These are phyloP conservation scores for Leccinum imitatum DNA, from an alignment of 768 basidiomycete species.

Conservation along the genomic window DNA sequence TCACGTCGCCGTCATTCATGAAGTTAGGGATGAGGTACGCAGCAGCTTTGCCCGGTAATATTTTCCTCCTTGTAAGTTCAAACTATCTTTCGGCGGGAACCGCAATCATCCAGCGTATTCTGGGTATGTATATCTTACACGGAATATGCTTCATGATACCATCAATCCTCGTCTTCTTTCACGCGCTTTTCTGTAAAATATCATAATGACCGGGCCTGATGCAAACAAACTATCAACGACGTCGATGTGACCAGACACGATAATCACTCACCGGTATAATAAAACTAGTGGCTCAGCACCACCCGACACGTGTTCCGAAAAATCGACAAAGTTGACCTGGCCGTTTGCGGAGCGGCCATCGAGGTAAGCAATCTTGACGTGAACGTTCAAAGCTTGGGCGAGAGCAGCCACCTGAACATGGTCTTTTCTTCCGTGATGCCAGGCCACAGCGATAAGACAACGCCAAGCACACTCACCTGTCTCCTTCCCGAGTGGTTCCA, in stretches of 20 bases:
- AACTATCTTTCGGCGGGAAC: not conserved
- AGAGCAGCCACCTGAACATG: slow-evolving; percentile 83
- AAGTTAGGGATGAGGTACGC: no score
- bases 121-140: slow-evolving; percentile 15
- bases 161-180: not conserved
- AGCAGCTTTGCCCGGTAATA: not conserved
- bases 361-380: slow-evolving; percentile 76
- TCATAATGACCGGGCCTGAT: slow-evolving; percentile 87
- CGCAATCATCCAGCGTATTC: not conserved
- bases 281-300: slow-evolving; percentile 57
- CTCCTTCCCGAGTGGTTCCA: slow-evolving; percentile 76
- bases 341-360: slow-evolving; percentile 57
- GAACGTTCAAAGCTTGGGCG: slow-evolving; percentile 61
- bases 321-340: slow-evolving; percentile 65
- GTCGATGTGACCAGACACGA: not conserved
- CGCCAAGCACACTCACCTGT: slow-evolving; percentile 48
- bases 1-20: no score
- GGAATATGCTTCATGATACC: slow-evolving; percentile 4
- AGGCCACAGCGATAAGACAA: not conserved
- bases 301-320: slow-evolving; percentile 49
- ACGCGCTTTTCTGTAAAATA: slow-evolving; percentile 39
- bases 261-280: slow-evolving; percentile 64
- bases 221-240: slow-evolving; percentile 2
- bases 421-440: slow-evolving; percentile 42
- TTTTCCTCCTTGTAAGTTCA: not conserved